These are phyloP conservation scores for Cronartium quercuum DNA, from an alignment of 1,284 basidiomycete species.

Conservation along the genomic window DNA sequence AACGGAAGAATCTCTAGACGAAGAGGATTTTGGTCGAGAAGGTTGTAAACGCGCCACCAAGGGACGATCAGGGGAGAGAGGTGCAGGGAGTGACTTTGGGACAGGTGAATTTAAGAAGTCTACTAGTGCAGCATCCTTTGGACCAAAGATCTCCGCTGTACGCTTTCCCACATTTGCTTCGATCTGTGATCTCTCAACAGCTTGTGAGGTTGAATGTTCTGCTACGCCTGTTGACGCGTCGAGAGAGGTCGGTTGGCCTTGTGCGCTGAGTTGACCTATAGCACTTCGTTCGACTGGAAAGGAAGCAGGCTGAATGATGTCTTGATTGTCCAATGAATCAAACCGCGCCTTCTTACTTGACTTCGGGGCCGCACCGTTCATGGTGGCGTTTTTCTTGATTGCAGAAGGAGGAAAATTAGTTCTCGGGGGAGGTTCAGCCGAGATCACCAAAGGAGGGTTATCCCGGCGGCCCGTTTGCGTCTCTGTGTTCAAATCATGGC, in stretches of 20 bases:
- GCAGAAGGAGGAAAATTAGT: constrained; percentile 11
- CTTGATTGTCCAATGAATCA: constrained; percentile 10
- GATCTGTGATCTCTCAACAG: not conserved
- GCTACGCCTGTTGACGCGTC: not conserved
- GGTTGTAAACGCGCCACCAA: constrained; percentile 21
- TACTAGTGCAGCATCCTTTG: not conserved
- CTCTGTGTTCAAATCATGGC: not conserved
- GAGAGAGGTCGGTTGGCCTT: not conserved
- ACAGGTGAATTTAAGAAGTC: not conserved
- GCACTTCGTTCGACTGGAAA: not conserved
- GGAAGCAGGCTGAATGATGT: not conserved
- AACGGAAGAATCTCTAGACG: not conserved
- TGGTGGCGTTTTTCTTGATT: constrained; percentile 19
- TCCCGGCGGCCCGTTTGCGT: not conserved
- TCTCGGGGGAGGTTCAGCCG: not conserved
- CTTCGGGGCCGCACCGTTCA: constrained; percentile 15
- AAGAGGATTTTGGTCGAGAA: not conserved
- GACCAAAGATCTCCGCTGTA: not conserved
- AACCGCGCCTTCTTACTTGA: constrained; percentile 29
- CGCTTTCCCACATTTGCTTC: not conserved
- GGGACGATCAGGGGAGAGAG: constrained; percentile 22
- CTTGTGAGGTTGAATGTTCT: not conserved
- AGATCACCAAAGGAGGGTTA: not conserved
- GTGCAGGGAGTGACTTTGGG: not conserved
- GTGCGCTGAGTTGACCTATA: not conserved